Evolutionary conservation across 2,329 filamentous ascomycete species (phyloP), one percentile per base, ranked within the genome.

Genomic region (Colletotrichum coccodes): DNA sequence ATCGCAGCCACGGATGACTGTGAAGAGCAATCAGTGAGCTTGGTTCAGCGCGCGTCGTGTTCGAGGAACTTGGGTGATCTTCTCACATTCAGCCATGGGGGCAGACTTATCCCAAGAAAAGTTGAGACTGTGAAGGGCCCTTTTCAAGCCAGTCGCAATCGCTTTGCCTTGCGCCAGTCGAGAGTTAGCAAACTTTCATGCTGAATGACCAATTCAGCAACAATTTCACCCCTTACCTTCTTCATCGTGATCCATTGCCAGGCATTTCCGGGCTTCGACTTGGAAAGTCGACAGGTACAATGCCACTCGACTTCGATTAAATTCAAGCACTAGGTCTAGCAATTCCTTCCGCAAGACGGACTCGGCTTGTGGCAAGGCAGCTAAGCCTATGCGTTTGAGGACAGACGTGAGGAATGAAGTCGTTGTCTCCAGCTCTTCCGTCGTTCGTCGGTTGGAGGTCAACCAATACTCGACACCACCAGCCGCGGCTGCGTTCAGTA

Each of bases 381-480:
- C 36, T 6, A 4, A 16, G 11, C 14, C 8, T 2, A 42, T 11
- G 3, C n/a, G 36, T 11, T 38, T 23, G 4, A 62, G 44, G 14
- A 62, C 1, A 18, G 18, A 12, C 12, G 11, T 16, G 1, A 62
- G 3, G 21, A 32, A 62, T 1, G 11, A 4, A 2, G 12, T 32
- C 3, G 23, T 34, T 2, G 6, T 30, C 5, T 62, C 4, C 4
- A 44, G 9, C 18, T 62, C 23, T 7, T 21, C 12, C 1, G 4
- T 2, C 14, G 5, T 26, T n/a, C 52, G 38, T 26, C 72, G 61
- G 32, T 80, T 80, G 1, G 75, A 80, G 1, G 72, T 77, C 62
- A 80, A 72, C 16, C 75, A 57, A 36, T 79, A 80, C 3, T 72
- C 64, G 26, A 77, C 71, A 16, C 54, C 58, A 0, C 76, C 71